These are phyloP conservation scores for Emergomyces pasteurianus DNA, from an alignment of 2,329 filamentous ascomycete species.

Conservation along the genomic window DNA sequence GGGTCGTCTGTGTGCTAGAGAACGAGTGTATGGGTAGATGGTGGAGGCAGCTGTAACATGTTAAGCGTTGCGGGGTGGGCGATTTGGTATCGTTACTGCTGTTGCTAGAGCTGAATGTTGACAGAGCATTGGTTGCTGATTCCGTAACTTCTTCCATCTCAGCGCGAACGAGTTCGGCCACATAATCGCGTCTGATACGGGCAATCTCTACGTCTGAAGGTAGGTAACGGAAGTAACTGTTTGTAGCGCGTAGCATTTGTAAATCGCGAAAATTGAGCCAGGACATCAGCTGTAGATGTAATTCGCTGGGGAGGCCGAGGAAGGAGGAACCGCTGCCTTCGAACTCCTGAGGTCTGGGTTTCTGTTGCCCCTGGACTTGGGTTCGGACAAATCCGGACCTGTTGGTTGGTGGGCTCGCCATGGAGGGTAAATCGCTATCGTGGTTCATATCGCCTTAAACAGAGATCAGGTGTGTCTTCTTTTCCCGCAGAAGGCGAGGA, in stretches of 20 bases:
- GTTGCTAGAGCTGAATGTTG: not conserved
- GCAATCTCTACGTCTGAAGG: constrained; percentile 7
- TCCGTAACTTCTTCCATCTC: constrained; percentile 3
- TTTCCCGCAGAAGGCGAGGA: not conserved
- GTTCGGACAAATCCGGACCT: not conserved
- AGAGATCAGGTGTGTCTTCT: not conserved
- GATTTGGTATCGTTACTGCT: not conserved
- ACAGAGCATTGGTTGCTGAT: not conserved
- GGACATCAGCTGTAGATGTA: constrained; percentile 8
- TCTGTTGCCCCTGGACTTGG: not conserved
- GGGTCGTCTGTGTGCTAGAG: constrained; percentile 9
- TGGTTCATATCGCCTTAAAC: not conserved
- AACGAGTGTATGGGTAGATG: constrained; percentile 8
- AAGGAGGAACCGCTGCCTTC: not conserved
- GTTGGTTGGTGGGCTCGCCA: not conserved
- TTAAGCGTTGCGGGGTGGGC: constrained; percentile 2
- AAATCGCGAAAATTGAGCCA: constrained; percentile 7
- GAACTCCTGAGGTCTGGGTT: not conserved
- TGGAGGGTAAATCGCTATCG: not conserved
- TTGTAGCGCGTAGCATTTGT: constrained; percentile 9
- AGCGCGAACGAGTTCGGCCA: not conserved
- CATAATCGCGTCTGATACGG: constrained; percentile 2
- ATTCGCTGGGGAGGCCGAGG: constrained; percentile 6
- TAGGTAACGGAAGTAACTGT: constrained; percentile 8
- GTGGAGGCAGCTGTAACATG: constrained; percentile 15